Base-by-base conservation (phyloP, 306 rosid species). In the Prunus salicina region DNA sequence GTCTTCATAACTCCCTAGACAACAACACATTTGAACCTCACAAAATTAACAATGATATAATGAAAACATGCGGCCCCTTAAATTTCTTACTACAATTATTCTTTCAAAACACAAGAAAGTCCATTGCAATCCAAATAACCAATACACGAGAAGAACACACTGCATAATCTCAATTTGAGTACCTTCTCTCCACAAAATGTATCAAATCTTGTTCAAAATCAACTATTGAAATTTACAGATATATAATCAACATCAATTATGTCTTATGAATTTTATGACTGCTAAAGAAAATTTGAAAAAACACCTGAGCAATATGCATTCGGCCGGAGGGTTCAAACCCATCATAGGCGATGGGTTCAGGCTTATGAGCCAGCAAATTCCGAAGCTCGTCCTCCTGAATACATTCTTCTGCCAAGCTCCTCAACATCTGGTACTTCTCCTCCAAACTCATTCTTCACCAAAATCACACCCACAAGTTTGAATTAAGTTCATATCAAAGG, bases 271-370 rank as follows among this genome's bases (percentile, higher is more conserved):
- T 62, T n/a, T 62, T 14, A 62, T 15, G 67, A 14, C 6, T 28
- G 3, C 45, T 62, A 1, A 3, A 28, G 28, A 28, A 27, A 28
- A 30, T 25, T 32, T 51, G 47, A 15, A 53, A 18, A 9, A 28
- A 16, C 41, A 91, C 98, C 96, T 94, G 98, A 75, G 98, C 97
- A 66, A 94, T 91, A 81, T 94, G 98, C 98, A 94, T 94, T 70
- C 97, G 81, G 2, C 97, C 97, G 15, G 97, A 91, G 41, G 98
- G 97, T 69, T 94, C 97, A 15, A 94, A 94, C 2, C 98, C 97
- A 16, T 94, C 98, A 30, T 94, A 94, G 82, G 97, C 91, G 68
- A 91, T 47, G 0, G 96, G 96, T 32, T 87, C 90, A 8, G 96
- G 86, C 73, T 94, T 94, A 12, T 91, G 84, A 2, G 79, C 79